Evolutionary conservation across 179 eudicot genomes (phyloP).

Genomic region (Amaranthus tricolor): DNA sequence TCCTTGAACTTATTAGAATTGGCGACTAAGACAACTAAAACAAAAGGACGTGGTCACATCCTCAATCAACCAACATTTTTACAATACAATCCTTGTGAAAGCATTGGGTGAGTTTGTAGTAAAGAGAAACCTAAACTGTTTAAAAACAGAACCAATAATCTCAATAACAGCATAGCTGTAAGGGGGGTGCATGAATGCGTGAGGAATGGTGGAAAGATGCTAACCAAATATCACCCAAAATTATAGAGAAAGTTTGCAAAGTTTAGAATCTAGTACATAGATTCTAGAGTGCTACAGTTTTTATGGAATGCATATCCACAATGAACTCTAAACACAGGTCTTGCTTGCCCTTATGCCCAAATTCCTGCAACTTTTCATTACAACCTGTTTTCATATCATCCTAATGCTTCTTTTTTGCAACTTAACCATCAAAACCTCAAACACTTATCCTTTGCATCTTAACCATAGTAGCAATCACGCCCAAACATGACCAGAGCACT

Average conservation of each 20-base stretch:
- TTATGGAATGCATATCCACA: neutral
- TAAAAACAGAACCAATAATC: neutral
- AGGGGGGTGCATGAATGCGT: neutral
- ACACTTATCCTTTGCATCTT: neutral
- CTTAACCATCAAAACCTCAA: neutral
- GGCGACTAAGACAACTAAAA: neutral
- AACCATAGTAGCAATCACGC: neutral
- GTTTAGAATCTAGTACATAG: neutral
- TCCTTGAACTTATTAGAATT: neutral
- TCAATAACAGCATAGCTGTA: neutral
- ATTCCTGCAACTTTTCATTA: neutral
- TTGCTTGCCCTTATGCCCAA: neutral
- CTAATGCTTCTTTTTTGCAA: neutral
- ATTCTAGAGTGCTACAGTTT: neutral
- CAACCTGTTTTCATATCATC: neutral
- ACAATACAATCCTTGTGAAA: neutral
- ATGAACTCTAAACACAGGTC: neutral
- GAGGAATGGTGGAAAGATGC: neutral
- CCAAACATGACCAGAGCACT: neutral
- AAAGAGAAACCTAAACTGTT: neutral
- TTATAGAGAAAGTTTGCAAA: neutral
- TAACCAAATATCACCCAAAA: neutral
- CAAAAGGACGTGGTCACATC: neutral
- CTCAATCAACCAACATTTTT: neutral
- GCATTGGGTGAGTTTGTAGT: neutral